Evolutionary conservation across 2,329 filamentous ascomycete genomes (phyloP), one percentile per base, ranked within the genome.

Genomic region (Sclerotiophoma versabilis): DNA sequence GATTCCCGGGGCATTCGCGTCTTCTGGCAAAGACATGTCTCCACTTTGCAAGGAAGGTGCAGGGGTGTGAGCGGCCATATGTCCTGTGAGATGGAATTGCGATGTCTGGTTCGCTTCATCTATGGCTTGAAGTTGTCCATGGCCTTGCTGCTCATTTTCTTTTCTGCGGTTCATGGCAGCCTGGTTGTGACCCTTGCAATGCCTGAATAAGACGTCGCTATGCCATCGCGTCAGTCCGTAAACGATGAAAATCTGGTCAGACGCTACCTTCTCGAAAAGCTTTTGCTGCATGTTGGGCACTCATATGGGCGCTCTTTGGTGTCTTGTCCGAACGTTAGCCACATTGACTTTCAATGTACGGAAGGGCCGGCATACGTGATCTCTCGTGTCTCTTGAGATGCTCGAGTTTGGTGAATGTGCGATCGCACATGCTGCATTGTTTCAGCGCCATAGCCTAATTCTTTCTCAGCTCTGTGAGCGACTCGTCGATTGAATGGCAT

Each of bases 381-480:
- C 81, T 76, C 64, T 83, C 80, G 68, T 84, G 81, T 34, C 81
- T 77, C 65, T 83, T 83, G 62, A 81, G 79, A 69, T 83, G 81
- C 64, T 83, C 81, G 38, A 64, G 81, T 70, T 84, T 84, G 57
- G 80, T 82, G 72, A 83, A 84, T 57, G 79, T 80, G 58, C 81
- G 78, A 58, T 82, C 81, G 74, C 81, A 84, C 65, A 73, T 65
- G 59, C 71, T 74, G 66, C 72, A 75, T 61, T 74, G 72, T 48
- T 75, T 75, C 60, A 75, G 56, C 61, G 72, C 70, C 72, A 75
- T 74, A 49, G 51, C 45, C 51, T 33, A 45, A 39, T 46, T 54
- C 39, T 54, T 49, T 49, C 34, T 54, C 45, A 34, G 51, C 51
- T 54, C 51, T 54, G 45, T 49, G 51, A 54, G 51, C 45, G 19